Conservation (phyloP, 495 filamentous ascomycete genomes). For the Tuber indicum region DNA sequence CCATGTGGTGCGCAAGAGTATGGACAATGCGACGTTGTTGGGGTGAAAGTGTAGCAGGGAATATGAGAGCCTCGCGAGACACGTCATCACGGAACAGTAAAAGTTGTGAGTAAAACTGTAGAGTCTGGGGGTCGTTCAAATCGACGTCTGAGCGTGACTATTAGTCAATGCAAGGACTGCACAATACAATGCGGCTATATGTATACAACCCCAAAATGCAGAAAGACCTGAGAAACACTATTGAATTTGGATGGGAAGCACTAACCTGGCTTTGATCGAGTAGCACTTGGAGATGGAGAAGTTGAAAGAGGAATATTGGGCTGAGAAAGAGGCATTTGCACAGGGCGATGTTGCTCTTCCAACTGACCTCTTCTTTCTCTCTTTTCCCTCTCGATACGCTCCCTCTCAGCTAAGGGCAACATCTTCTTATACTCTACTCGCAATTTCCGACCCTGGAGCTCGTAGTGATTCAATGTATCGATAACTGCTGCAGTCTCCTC, state of each 20-base stretch:
- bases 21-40: conserved; percentile 82
- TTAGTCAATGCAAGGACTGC: conserved; percentile 35
- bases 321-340: conserved; percentile 45
- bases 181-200: conserved; percentile 28
- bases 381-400: conserved; percentile 96
- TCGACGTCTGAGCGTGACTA: conserved; percentile 53
- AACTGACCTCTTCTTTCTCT: conserved; percentile 91
- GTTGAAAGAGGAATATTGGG: conserved; percentile 53
- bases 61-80: conserved; percentile 69
- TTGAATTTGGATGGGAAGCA: conserved; percentile 43
- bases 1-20: conserved; percentile 91
- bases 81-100: conserved; percentile 78
- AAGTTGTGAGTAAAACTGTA: conserved; percentile 81
- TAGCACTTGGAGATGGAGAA: conserved; percentile 60
- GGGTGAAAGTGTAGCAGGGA: conserved; percentile 71
- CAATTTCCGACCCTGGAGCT: conserved; percentile 87
- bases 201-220: conserved; percentile 29
- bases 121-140: conserved; percentile 81
- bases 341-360: conserved; percentile 87
- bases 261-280: conserved; percentile 59
- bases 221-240: conserved; percentile 24
- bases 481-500: conserved; percentile 90
- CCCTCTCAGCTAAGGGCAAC: conserved; percentile 86
- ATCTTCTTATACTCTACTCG: conserved; percentile 99
- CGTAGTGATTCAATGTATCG: conserved; percentile 84